Evolutionary conservation across 2,329 filamentous ascomycete species (phyloP).

Genomic region (Parasarocladium wereldwijsianum): DNA sequence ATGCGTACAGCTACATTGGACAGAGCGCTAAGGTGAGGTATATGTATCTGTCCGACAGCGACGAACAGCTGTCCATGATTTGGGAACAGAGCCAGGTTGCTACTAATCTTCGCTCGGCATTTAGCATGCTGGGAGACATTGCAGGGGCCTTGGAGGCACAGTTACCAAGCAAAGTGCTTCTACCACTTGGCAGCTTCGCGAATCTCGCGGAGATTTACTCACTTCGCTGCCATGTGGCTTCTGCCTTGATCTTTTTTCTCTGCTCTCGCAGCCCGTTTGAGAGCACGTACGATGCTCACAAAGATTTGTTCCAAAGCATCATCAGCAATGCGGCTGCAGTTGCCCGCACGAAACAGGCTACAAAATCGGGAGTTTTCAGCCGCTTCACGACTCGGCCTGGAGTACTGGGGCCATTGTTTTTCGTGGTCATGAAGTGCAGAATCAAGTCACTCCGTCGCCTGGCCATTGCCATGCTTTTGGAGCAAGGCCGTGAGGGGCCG

Average conservation of each 20-base stretch:
- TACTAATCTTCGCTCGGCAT: no score
- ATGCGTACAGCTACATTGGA: no score
- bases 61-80: no score
- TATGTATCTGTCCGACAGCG: no score
- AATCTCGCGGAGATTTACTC: conserved; percentile 1
- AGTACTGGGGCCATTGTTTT: not conserved
- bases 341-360: not conserved
- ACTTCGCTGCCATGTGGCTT: not conserved
- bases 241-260: not conserved
- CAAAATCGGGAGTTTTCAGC: not conserved
- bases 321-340: conserved; percentile 1
- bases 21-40: no score
- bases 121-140: no score
- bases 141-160: no score
- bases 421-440: not conserved
- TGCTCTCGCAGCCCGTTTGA: not conserved
- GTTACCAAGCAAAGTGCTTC: no score
- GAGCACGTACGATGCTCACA: not conserved
- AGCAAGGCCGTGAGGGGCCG: conserved; percentile 1
- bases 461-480: not conserved
- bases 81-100: no score
- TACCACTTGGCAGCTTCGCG: no score
- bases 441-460: not conserved
- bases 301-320: not conserved
- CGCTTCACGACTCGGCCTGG: conserved; percentile 1